A percentile compares a stretch with the other conserved stretches of the same genome.
These are phyloP conservation scores for Coffea eugenioides DNA, from an alignment of 257 asterid genomes.

Conservation along the genomic window DNA sequence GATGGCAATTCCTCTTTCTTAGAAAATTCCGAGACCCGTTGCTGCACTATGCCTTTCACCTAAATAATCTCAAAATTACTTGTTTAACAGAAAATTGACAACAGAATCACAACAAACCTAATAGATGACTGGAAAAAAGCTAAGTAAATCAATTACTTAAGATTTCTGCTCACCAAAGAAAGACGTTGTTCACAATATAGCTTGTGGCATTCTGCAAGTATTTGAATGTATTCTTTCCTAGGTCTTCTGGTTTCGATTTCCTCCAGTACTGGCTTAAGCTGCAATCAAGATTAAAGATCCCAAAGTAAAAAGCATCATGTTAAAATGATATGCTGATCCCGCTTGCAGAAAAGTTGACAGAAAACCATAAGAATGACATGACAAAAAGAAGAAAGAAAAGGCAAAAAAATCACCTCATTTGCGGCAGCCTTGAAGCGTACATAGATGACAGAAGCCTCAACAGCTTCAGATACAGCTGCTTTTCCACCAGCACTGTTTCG, in stretches of 20 bases:
- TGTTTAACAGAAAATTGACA: background rate
- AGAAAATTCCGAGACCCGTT: slow-evolving; percentile 81
- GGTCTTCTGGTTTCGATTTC: slow-evolving; percentile 93
- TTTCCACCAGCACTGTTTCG: slow-evolving; percentile 68
- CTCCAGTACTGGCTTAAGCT: slow-evolving; percentile 93
- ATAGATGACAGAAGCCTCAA: slow-evolving; percentile 88
- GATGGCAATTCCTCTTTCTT: slow-evolving; percentile 89
- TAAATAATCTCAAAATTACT: slow-evolving; percentile 27
- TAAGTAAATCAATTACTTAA: slow-evolving; percentile 10
- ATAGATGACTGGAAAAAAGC: background rate
- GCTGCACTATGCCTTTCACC: slow-evolving; percentile 89
- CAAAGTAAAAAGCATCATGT: background rate
- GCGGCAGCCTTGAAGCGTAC: slow-evolving; percentile 99
- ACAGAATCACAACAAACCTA: background rate
- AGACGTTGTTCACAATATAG: slow-evolving; percentile 96
- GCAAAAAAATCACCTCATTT: slow-evolving; percentile 57
- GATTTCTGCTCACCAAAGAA: slow-evolving; percentile 60
- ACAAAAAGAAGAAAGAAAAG: slow-evolving; percentile 1
- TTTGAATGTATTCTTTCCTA: slow-evolving; percentile 88
- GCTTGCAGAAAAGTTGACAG: slow-evolving; percentile 15
- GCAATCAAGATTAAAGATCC: slow-evolving; percentile 29
- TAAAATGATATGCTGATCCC: slow-evolving; percentile 5
- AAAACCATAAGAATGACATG: slow-evolving; percentile 17
- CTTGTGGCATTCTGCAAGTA: slow-evolving; percentile 94
- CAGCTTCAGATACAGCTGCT: slow-evolving; percentile 83